Conservation (phyloP, 2,329 filamentous ascomycete species). For the Colletotrichum cereale region DNA sequence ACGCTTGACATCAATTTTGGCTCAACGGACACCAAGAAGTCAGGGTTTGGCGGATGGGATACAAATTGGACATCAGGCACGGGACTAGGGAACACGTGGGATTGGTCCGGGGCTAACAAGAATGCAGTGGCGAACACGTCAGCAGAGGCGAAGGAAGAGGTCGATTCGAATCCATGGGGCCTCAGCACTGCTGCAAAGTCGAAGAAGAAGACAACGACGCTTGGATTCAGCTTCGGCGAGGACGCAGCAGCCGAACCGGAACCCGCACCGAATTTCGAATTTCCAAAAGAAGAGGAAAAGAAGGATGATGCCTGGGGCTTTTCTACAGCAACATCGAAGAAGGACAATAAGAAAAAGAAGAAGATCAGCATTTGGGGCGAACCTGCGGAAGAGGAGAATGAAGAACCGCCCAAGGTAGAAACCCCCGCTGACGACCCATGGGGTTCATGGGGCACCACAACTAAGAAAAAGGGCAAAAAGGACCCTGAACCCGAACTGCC, state of each 20-base stretch:
- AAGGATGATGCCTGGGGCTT: conserved; percentile 52
- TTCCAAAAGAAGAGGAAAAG: conserved; percentile 50
- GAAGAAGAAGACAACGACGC: conserved; percentile 61
- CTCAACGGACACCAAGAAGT: conserved; percentile 57
- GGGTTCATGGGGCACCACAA: conserved; percentile 52
- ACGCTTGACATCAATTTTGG: conserved; percentile 69
- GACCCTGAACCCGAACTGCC: conserved; percentile 50
- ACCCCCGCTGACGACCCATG: conserved; percentile 40
- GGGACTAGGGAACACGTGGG: conserved; percentile 52
- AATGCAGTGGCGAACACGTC: conserved; percentile 46
- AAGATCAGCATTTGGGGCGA: conserved; percentile 53
- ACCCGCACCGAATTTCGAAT: conserved; percentile 20
- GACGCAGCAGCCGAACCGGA: conserved; percentile 38
- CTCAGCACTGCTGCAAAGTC: conserved; percentile 58
- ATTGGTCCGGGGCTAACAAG: conserved; percentile 55
- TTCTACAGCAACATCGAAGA: conserved; percentile 51
- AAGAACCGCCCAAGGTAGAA: conserved; percentile 43
- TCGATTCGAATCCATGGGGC: conserved; percentile 64
- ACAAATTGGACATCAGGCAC: conserved; percentile 68
- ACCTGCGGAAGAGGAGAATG: conserved; percentile 50
- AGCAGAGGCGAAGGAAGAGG: conserved; percentile 57
- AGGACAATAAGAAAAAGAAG: conserved; percentile 60
- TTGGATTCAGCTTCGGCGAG: conserved; percentile 63
- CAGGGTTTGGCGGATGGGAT: conserved; percentile 69
- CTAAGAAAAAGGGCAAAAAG: conserved; percentile 56